Conservation (phyloP, 1,284 basidiomycete species). For the Coriolopsis trogii region DNA sequence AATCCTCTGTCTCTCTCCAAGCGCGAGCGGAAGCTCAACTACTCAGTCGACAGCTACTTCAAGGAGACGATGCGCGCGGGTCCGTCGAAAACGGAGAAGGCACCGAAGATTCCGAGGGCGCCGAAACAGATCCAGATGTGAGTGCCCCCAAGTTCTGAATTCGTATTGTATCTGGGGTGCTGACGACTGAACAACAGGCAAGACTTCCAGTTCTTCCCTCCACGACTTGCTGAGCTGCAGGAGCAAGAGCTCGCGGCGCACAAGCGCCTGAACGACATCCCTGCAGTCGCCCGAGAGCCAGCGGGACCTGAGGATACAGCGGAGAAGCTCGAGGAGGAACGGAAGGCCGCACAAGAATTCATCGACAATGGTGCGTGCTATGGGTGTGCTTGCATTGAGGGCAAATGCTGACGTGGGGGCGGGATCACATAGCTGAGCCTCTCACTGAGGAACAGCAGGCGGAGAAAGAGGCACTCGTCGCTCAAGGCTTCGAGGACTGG, state of each 20-base stretch:
- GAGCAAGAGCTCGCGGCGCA: constrained; percentile 86
- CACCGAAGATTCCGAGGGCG: constrained; percentile 82
- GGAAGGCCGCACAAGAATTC: constrained; percentile 79
- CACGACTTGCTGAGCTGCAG: constrained; percentile 81
- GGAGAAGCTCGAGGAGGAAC: constrained; percentile 86
- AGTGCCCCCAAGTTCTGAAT: constrained; percentile 33
- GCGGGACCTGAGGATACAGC: constrained; percentile 77
- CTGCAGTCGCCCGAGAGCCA: constrained; percentile 72
- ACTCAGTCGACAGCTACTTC: constrained; percentile 94
- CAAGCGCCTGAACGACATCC: constrained; percentile 77
- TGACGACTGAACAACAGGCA: constrained; percentile 54
- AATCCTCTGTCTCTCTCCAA: constrained; percentile 93
- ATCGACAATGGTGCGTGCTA: constrained; percentile 73
- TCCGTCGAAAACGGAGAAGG: constrained; percentile 81
- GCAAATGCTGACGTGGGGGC: constrained; percentile 1
- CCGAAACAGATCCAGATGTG: constrained; percentile 89
- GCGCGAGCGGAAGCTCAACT: constrained; percentile 94
- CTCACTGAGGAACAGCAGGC: constrained; percentile 85
- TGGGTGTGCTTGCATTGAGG: neutral
- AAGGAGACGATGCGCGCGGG: constrained; percentile 88
- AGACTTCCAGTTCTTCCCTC: constrained; percentile 98
- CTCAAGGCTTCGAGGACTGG: constrained; percentile 88
- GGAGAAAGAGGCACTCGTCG: constrained; percentile 80
- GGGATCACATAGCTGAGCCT: constrained; percentile 65
- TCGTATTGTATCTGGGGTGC: neutral